Conservation (phyloP, 2,329 filamentous ascomycete genomes). For the Eutypella sp. region DNA sequence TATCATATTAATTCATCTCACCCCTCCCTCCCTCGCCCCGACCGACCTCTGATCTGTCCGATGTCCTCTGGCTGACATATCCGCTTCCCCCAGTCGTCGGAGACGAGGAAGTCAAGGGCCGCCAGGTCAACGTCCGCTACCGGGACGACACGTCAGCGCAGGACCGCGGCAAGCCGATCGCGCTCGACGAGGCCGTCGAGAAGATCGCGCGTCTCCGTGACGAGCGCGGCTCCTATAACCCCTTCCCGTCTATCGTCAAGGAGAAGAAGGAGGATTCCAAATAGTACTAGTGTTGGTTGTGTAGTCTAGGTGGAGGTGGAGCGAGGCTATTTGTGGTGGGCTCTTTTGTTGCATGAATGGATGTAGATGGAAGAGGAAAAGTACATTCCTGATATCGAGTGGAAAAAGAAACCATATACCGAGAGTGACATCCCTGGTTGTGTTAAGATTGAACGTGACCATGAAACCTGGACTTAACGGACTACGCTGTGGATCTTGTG, state of each 20-base stretch:
- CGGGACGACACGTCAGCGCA: constrained; percentile 59
- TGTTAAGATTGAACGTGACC: too few species aligned
- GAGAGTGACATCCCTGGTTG: too few species aligned
- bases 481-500: too few species aligned
- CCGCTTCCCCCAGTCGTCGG: constrained; percentile 46
- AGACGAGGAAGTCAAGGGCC: constrained; percentile 54
- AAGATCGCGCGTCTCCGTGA: constrained; percentile 49
- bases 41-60: neutral
- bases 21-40: neutral
- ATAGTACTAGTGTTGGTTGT: too few species aligned
- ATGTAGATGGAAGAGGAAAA: too few species aligned
- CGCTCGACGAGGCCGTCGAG: constrained; percentile 51
- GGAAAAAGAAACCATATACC: too few species aligned
- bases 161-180: constrained; percentile 54
- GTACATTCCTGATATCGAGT: too few species aligned
- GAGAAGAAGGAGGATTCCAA: neutral
- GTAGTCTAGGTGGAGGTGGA: too few species aligned
- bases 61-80: neutral
- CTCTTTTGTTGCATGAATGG: too few species aligned
- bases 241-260: constrained; percentile 23
- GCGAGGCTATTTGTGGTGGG: too few species aligned
- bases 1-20: neutral
- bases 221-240: constrained; percentile 35
- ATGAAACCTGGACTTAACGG: too few species aligned
- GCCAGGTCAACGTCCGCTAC: constrained; percentile 60